Percentiles rank a stretch among this genome's conserved stretches.
phyloP scores from a whole-genome alignment of 169 alveolate species.

The Cryptosporidium parvum region DNA sequence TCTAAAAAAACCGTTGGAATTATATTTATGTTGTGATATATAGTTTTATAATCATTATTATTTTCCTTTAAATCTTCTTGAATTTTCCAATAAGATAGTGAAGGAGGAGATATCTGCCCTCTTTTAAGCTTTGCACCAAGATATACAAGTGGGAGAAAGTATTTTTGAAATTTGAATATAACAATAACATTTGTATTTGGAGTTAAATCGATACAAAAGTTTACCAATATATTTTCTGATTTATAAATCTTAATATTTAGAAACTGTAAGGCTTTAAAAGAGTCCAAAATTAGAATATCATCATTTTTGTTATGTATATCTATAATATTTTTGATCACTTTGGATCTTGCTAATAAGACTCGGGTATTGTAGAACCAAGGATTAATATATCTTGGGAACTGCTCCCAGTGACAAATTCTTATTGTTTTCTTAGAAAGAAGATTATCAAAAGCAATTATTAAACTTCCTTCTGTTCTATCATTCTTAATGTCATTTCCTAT shows the following conservation, averaged over 20 bases:
- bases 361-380: slow-evolving; percentile 48
- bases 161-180: slow-evolving; percentile 25
- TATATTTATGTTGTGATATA: slow-evolving; percentile 26
- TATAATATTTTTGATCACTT: background rate
- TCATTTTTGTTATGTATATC: background rate
- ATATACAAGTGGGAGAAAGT: slow-evolving; percentile 23
- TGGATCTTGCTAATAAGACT: slow-evolving; percentile 1
- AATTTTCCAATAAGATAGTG: slow-evolving; percentile 35
- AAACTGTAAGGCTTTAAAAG: slow-evolving; percentile 9
- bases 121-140: slow-evolving; percentile 47
- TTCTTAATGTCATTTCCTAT: slow-evolving; percentile 9
- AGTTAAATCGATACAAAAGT: slow-evolving; percentile 22
- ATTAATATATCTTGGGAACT: slow-evolving; percentile 43
- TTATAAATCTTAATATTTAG: background rate
- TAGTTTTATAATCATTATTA: background rate
- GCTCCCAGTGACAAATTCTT: slow-evolving; percentile 63
- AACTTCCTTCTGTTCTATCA: slow-evolving; percentile 33
- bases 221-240: slow-evolving; percentile 5
- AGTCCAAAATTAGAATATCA: slow-evolving; percentile 1
- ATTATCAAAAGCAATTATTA: slow-evolving; percentile 5
- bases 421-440: slow-evolving; percentile 2
- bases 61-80: background rate
- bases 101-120: slow-evolving; percentile 60
- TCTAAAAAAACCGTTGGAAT: slow-evolving; percentile 24
- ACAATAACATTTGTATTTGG: slow-evolving; percentile 30